Base-by-base conservation (phyloP, 768 basidiomycete species). In the Xerocomellus dryophilus region DNA sequence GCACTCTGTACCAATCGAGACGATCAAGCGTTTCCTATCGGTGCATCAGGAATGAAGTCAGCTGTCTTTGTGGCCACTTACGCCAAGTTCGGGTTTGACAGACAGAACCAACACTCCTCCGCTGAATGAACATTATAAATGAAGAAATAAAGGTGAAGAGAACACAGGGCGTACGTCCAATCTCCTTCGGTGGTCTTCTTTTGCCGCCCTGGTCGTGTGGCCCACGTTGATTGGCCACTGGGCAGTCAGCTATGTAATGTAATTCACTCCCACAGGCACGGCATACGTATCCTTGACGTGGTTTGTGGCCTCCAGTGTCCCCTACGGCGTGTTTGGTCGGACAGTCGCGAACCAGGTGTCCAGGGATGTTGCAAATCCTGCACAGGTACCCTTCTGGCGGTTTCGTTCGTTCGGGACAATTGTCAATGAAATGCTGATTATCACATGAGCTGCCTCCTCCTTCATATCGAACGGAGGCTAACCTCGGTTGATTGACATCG, bases 91-190 rank as follows among this genome's bases (percentile, higher is more conserved):
- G 96, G 95, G 66, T 98, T 98, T 39, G 93, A 95, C 49, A 99
- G 71, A 69, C 97, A 99, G 75, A 99, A 98, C 96, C 96, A 98
- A 71, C 96, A 98, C 69, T 94, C 90, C 51, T 90, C 90, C 60
- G 93, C 91, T 92, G 65, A 43, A 59, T 25, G 53, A 51, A 29
- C 43, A 27, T 9, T 20, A 38, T 65, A 8, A 60, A 53, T 31
- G 27, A 18, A 7, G 38, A 38, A 12, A 35, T 17, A 36, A 14
- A 40, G 14, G 12, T 3, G 5, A 60, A n/a, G 15, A 40, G 7
- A 29, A 47, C 31, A 46, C n/a, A n/a, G 8, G n/a, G 75, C 88
- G 62, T 64, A 93, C 91, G 88, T 53, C 77, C 81, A 50, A 95
- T 91, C 67, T 93, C 92, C 71, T 83, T 94, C 39, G 75, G 81